These are phyloP conservation scores for Phytopythium litorale DNA, from an alignment of 352 stramenopile species.

Conservation along the genomic window DNA sequence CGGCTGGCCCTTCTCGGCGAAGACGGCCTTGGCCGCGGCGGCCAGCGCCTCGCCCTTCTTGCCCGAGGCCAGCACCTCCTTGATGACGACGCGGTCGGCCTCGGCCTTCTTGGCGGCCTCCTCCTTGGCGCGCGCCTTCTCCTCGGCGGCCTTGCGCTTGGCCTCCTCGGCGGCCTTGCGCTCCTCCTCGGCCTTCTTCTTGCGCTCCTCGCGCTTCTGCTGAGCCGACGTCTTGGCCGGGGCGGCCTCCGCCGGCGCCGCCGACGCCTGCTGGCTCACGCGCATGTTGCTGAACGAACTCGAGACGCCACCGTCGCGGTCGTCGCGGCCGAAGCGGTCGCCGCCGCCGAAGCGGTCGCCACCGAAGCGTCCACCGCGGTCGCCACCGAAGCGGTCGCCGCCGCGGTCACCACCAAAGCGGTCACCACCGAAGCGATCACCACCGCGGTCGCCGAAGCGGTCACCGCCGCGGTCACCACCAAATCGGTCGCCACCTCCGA, in stretches of 20 bases:
- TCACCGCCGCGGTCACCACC: conserved; percentile 20
- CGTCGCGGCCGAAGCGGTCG: conserved; percentile 36
- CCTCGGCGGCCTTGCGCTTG: conserved; percentile 53
- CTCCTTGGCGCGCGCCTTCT: conserved; percentile 55
- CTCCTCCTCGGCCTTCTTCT: conserved; percentile 82
- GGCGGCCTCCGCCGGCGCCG: conserved; percentile 13
- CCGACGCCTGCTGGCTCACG: conserved; percentile 26
- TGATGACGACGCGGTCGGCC: conserved; percentile 49
- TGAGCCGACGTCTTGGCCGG: conserved; percentile 39
- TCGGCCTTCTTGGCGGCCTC: conserved; percentile 43
- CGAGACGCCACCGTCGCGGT: conserved; percentile 31
- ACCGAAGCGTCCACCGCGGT: conserved; percentile 13
- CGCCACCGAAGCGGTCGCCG: conserved; percentile 20
- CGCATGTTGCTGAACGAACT: conserved; percentile 40
- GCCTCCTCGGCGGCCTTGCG: conserved; percentile 52
- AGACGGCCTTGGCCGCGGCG: conserved; percentile 45
- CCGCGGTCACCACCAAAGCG: conserved; percentile 17
- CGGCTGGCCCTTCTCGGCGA: conserved; percentile 37
- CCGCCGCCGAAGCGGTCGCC: conserved; percentile 11
- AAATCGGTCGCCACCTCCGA: conserved; percentile 15
- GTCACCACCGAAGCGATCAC: conserved; percentile 14
- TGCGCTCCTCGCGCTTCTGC: conserved; percentile 70
- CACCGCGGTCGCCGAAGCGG: conserved; percentile 23
- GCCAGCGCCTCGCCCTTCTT: conserved; percentile 68
- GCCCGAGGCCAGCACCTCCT: conserved; percentile 50